These are phyloP conservation scores for Blastobotrys petasosporus DNA, from an alignment of 1,139 yeast genomes.

Conservation along the genomic window DNA sequence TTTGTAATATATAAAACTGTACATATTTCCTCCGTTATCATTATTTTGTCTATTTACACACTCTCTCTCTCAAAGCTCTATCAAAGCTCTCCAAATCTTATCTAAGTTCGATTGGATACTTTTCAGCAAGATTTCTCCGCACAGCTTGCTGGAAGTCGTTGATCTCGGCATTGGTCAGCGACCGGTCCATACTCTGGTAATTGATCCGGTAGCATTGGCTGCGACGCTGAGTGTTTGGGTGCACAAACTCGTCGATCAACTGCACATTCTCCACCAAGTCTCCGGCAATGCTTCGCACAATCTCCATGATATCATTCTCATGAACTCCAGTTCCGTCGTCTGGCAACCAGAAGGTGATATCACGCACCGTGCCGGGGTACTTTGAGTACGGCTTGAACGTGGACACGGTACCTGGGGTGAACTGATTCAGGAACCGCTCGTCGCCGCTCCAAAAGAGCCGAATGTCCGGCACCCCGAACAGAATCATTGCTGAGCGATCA, in stretches of 20 bases:
- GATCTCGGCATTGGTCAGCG: slow-evolving; percentile 74
- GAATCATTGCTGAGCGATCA: slow-evolving; percentile 91
- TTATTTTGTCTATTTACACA: background rate
- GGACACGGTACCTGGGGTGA: slow-evolving; percentile 54
- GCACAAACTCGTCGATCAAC: slow-evolving; percentile 72
- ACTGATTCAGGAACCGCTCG: slow-evolving; percentile 70
- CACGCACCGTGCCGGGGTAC: slow-evolving; percentile 82
- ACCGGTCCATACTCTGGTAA: slow-evolving; percentile 94
- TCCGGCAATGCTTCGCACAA: slow-evolving; percentile 74
- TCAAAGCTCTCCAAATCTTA: too few relatives aligned
- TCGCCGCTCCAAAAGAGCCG: slow-evolving; percentile 89
- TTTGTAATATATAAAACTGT: slow-evolving; percentile 7
- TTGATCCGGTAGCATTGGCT: slow-evolving; percentile 86
- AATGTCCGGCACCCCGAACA: slow-evolving; percentile 93
- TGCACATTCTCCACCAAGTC: slow-evolving; percentile 84
- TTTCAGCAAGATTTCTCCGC: slow-evolving; percentile 46
- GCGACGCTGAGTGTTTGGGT: slow-evolving; percentile 70
- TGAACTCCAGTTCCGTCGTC: slow-evolving; percentile 40
- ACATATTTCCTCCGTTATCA: slow-evolving; percentile 10
- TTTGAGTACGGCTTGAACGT: slow-evolving; percentile 86
- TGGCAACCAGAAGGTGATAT: slow-evolving; percentile 88
- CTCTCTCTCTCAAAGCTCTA: background rate
- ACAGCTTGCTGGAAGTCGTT: slow-evolving; percentile 64
- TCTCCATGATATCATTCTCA: slow-evolving; percentile 89
- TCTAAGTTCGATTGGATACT: slow-evolving; percentile 58